phyloP scores from a whole-genome alignment of 352 stramenopile genomes.

The Peronospora destructor region DNA sequence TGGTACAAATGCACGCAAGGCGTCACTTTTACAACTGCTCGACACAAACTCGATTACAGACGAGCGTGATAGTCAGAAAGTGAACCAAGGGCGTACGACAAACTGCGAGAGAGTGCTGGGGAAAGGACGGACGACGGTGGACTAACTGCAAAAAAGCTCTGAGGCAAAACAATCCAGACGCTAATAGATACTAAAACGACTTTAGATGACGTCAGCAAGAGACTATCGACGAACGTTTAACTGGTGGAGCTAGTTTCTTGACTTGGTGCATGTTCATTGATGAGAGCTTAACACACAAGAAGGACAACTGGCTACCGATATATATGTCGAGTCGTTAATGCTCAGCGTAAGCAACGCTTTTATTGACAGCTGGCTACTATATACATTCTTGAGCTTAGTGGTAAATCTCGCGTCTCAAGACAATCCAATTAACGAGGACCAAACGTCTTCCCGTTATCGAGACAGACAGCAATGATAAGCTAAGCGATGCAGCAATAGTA shows the following conservation, averaged over 20 bases:
- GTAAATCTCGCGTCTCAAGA: neutral
- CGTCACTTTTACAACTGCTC: conserved; percentile 12
- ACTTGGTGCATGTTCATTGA: too few relatives aligned
- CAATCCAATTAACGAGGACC: neutral
- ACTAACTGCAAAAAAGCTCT: conserved; percentile 24
- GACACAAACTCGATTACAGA: conserved; percentile 15
- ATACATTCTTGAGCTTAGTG: too few relatives aligned
- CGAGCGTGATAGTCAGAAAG: conserved; percentile 19
- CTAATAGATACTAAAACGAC: neutral
- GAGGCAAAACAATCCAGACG: neutral
- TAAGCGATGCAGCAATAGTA: conserved; percentile 5
- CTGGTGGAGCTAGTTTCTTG: too few relatives aligned
- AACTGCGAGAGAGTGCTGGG: conserved; percentile 12
- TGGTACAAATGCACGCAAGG: conserved; percentile 6
- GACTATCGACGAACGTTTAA: too few relatives aligned
- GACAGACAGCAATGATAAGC: neutral
- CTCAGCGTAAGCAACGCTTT: too few relatives aligned
- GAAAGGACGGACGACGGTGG: conserved; percentile 21
- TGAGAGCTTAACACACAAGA: too few relatives aligned
- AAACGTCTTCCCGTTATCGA: neutral
- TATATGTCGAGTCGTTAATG: too few relatives aligned
- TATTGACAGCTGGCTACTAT: too few relatives aligned
- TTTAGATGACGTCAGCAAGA: too few relatives aligned
- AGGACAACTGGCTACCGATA: too few relatives aligned
- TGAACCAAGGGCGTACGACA: conserved; percentile 9